Evolutionary conservation across 2,329 filamentous ascomycete genomes (phyloP).

Genomic region (Macrophomina pseudophaseolina): DNA sequence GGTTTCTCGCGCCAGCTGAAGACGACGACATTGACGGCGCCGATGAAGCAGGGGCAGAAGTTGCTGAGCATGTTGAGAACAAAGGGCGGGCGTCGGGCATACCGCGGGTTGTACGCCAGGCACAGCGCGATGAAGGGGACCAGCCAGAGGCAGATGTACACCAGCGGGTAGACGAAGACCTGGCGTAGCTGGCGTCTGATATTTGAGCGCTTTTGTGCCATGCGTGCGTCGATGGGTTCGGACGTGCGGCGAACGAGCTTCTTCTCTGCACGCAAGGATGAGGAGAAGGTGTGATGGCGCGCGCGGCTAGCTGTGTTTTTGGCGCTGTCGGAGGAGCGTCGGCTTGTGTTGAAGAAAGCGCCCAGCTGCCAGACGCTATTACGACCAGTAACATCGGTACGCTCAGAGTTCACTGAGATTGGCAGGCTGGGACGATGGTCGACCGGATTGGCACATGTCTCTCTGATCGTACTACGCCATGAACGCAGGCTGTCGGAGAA

Average conservation of each 20-base stretch:
- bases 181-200: conserved; percentile 72
- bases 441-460: background rate
- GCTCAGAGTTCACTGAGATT: background rate
- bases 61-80: conserved; percentile 61
- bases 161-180: conserved; percentile 76
- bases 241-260: background rate
- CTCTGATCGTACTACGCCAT: background rate
- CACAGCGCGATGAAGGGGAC: conserved; percentile 71
- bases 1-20: conserved; percentile 74
- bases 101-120: conserved; percentile 61
- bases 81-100: conserved; percentile 59
- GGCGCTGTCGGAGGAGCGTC: background rate
- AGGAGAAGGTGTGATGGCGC: background rate
- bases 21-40: conserved; percentile 69
- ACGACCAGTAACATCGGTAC: background rate
- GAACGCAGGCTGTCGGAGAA: conserved; percentile 3
- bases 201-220: conserved; percentile 52
- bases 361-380: background rate
- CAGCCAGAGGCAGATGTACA: conserved; percentile 75
- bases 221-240: conserved; percentile 4
- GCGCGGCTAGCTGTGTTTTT: conserved; percentile 2
- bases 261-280: background rate
- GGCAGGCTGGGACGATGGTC: background rate
- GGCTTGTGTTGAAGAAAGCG: background rate
- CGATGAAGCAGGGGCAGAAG: conserved; percentile 67